Conservation (phyloP, 148 eudicot genomes). For the Nepenthes mirabilis region DNA sequence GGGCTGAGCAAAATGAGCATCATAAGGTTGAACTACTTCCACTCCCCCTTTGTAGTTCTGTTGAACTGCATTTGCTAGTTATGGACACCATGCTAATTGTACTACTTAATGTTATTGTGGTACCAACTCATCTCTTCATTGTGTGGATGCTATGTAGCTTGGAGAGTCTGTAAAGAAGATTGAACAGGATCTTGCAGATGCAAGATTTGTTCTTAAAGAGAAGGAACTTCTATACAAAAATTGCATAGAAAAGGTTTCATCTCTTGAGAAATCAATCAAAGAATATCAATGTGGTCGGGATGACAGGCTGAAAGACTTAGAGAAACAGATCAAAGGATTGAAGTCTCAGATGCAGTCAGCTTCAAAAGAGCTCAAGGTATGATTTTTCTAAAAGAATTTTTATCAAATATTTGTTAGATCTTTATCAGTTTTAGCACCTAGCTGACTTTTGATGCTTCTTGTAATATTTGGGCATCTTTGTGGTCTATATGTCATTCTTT, state of each 20-base stretch:
- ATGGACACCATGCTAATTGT: neutral
- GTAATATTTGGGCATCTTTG: no score
- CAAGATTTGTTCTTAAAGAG: slow-evolving; percentile 50
- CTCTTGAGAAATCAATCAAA: slow-evolving; percentile 66
- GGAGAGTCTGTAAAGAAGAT: slow-evolving; percentile 72
- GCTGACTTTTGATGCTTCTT: no score
- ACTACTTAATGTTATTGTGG: neutral
- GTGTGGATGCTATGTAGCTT: slow-evolving; percentile 36
- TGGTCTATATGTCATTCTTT: no score
- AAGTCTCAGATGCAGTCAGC: slow-evolving; percentile 72
- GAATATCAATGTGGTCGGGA: slow-evolving; percentile 64
- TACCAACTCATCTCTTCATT: neutral
- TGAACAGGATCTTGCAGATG: slow-evolving; percentile 79
- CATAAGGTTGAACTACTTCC: slow-evolving; percentile 60
- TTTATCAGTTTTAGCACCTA: no score
- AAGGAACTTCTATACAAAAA: slow-evolving; percentile 42
- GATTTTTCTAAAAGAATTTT: slow-evolving; percentile 4
- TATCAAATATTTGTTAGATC: neutral
- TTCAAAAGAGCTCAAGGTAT: slow-evolving; percentile 80
- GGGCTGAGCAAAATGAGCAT: slow-evolving; percentile 94
- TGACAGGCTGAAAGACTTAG: slow-evolving; percentile 69
- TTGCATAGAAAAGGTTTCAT: slow-evolving; percentile 51
- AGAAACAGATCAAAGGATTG: slow-evolving; percentile 61
- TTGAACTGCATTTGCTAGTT: neutral
- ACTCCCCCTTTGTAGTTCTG: slow-evolving; percentile 1